A percentile compares a stretch with the other conserved stretches of the same genome.
These are phyloP conservation scores for Vitis rotundifolia DNA, from an alignment of 164 flowering plant genomes.

Conservation along the genomic window DNA sequence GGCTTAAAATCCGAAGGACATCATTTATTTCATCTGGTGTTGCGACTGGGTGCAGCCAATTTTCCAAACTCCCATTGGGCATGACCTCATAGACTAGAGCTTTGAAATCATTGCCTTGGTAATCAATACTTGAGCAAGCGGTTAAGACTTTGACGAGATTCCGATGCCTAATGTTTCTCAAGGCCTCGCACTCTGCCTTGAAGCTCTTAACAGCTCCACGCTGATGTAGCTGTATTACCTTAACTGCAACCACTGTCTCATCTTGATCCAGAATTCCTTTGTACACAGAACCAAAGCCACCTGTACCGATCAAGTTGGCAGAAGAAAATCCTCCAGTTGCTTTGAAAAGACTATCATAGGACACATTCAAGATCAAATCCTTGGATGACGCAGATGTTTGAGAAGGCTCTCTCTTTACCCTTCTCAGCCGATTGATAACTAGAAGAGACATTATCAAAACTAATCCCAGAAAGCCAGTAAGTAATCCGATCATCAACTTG, in stretches of 20 bases:
- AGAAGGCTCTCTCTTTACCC: neutral
- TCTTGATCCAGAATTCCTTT: conserved; percentile 5
- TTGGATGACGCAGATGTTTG: neutral
- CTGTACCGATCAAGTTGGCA: conserved; percentile 15
- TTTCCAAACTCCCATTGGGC: conserved; percentile 19
- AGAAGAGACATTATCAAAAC: neutral
- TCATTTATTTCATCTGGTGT: neutral
- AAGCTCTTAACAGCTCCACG: conserved; percentile 19
- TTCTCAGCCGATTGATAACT: neutral
- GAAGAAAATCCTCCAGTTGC: conserved; percentile 22
- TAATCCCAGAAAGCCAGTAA: neutral
- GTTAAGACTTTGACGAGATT: conserved; percentile 26
- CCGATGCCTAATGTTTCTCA: conserved; percentile 21
- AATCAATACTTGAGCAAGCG: conserved; percentile 15
- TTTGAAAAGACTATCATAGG: neutral
- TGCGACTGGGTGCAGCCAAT: conserved; percentile 16
- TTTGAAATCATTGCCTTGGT: conserved; percentile 21
- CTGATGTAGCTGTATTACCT: conserved; percentile 18
- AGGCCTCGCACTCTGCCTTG: conserved; percentile 20
- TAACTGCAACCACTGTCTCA: conserved; percentile 16
- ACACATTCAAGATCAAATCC: neutral
- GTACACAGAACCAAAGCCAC: conserved; percentile 22
- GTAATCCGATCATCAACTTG: neutral
- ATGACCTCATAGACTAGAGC: conserved; percentile 26
- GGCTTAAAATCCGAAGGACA: conserved; percentile 4